These are phyloP conservation scores for Aspergillus egyptiacus DNA, from an alignment of 495 filamentous ascomycete species.

Conservation along the genomic window DNA sequence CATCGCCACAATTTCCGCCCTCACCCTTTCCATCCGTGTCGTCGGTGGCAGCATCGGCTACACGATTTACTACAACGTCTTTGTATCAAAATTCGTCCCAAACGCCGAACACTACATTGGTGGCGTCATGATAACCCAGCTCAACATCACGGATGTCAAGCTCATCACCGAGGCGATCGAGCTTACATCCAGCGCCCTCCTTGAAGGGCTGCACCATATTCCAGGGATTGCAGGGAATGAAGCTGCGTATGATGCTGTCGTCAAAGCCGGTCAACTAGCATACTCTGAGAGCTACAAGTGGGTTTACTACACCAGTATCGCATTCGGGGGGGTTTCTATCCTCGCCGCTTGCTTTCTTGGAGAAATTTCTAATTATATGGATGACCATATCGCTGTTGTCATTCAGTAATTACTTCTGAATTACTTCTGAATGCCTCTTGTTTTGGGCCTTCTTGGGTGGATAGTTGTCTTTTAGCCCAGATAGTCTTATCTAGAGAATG, in stretches of 20 bases:
- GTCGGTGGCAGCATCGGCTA: constrained; percentile 68
- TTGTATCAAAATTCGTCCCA: constrained; percentile 57
- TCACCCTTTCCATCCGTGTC: constrained; percentile 69
- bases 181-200: constrained; percentile 51
- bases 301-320: constrained; percentile 64
- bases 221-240: constrained; percentile 53
- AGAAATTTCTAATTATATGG: constrained; percentile 60
- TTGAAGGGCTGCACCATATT: constrained; percentile 47
- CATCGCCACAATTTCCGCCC: constrained; percentile 66
- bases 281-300: constrained; percentile 60
- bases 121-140: constrained; percentile 44
- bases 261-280: constrained; percentile 56
- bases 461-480: no score
- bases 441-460: neutral
- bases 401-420: constrained; percentile 31
- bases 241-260: constrained; percentile 50
- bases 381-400: constrained; percentile 62
- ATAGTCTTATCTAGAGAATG: no score
- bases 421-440: neutral
- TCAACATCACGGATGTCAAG: constrained; percentile 47
- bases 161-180: constrained; percentile 44
- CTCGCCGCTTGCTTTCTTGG: constrained; percentile 58
- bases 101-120: constrained; percentile 47
- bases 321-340: constrained; percentile 59
- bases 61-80: constrained; percentile 71